Conservation (phyloP, 1,284 basidiomycete species). For the Athelia sp. region DNA sequence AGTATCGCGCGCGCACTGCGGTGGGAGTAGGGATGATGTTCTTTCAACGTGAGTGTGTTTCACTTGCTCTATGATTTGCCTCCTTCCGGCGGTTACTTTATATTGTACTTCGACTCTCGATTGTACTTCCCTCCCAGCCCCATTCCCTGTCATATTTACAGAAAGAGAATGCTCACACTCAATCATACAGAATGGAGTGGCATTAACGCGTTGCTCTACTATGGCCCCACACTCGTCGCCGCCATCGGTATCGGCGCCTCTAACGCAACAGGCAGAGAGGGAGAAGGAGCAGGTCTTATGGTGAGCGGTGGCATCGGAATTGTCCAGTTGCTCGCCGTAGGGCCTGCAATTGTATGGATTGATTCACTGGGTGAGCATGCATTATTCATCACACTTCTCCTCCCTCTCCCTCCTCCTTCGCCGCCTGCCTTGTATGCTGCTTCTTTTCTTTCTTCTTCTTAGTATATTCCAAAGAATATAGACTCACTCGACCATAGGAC, state of each 20-base stretch:
- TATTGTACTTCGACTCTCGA: too few relatives aligned
- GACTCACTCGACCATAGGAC: conserved; percentile 31
- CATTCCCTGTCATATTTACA: too few relatives aligned
- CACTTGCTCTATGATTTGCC: conserved; percentile 1
- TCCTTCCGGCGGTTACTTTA: too few relatives aligned
- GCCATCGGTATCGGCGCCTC: conserved; percentile 46
- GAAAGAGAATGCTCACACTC: too few relatives aligned
- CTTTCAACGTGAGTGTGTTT: conserved; percentile 60
- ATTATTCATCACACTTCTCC: not conserved
- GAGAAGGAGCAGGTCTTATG: conserved; percentile 50
- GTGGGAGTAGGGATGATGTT: conserved; percentile 73
- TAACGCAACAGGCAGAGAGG: conserved; percentile 24
- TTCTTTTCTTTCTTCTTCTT: not conserved
- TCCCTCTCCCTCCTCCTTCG: not conserved
- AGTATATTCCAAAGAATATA: not conserved
- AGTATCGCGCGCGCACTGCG: conserved; percentile 54
- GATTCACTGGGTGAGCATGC: conserved; percentile 60
- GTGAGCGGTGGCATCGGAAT: conserved; percentile 79
- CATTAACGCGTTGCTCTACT: conserved; percentile 78
- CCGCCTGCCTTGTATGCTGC: not conserved
- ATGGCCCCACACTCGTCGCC: conserved; percentile 68
- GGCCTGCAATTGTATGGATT: conserved; percentile 69
- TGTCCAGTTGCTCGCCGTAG: conserved; percentile 69
- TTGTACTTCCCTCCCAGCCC: too few relatives aligned
- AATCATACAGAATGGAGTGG: conserved; percentile 76